These are phyloP conservation scores for Neoboletus subvelutipes DNA, from an alignment of 768 basidiomycete genomes.

Conservation along the genomic window DNA sequence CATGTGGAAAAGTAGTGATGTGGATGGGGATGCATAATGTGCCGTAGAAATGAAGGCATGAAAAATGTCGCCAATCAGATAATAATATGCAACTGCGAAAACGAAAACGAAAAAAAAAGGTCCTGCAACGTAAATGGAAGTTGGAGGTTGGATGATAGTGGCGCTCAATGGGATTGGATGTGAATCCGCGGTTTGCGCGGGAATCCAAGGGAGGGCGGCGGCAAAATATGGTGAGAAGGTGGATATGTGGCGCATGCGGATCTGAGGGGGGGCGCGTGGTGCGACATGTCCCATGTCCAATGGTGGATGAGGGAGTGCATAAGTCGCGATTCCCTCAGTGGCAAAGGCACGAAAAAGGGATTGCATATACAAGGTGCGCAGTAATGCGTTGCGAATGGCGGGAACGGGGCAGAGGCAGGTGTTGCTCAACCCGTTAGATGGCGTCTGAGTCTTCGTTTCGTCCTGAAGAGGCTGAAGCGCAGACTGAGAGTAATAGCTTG, in stretches of 20 bases:
- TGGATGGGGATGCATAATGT: constrained; percentile 30
- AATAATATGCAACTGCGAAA: constrained; percentile 27
- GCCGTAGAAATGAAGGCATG: constrained; percentile 19
- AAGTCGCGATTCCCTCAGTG: constrained; percentile 24
- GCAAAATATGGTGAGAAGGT: constrained; percentile 18
- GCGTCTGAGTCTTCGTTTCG: constrained; percentile 38
- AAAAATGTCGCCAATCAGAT: constrained; percentile 25
- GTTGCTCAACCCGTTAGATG: constrained; percentile 26
- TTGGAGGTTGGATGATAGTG: constrained; percentile 1
- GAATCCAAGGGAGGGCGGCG: constrained; percentile 20
- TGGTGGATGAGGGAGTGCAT: constrained; percentile 17
- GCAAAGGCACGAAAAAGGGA: constrained; percentile 23
- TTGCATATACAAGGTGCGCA: constrained; percentile 26
- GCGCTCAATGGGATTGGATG: not conserved
- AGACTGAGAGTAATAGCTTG: constrained; percentile 56
- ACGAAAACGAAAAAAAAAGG: constrained; percentile 11
- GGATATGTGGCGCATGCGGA: constrained; percentile 20
- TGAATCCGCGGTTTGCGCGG: constrained; percentile 18
- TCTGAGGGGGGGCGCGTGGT: constrained; percentile 23
- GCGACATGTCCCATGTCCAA: constrained; percentile 25
- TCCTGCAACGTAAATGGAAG: constrained; percentile 8
- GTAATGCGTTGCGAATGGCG: constrained; percentile 11
- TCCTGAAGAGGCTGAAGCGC: constrained; percentile 58
- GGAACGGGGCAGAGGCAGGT: constrained; percentile 4
- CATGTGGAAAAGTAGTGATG: constrained; percentile 25